Percentiles rank a stretch among this genome's conserved stretches.
Evolutionary conservation across 768 basidiomycete species (phyloP).

Genomic region (Tulasnella sp.): DNA sequence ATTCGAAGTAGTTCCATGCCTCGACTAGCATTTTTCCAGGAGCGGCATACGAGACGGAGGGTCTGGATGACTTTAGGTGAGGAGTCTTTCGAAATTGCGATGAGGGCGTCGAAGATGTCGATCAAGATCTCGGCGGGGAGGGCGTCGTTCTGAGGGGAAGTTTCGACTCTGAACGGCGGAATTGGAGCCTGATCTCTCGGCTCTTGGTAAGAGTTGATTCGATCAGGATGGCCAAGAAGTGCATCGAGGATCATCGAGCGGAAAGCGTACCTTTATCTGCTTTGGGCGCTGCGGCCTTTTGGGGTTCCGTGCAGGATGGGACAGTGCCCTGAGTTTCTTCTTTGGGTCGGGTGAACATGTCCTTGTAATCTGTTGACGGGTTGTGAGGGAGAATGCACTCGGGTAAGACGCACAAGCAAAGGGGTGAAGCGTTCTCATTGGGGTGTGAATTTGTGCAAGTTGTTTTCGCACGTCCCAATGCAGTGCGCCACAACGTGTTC

Average conservation of each 20-base stretch:
- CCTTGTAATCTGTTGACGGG: background rate
- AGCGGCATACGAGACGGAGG: background rate
- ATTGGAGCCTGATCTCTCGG: background rate
- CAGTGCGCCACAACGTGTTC: no score
- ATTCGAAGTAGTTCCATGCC: background rate
- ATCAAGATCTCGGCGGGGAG: background rate
- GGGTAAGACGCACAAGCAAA: background rate
- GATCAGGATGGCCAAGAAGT: no score
- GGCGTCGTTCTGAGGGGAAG: background rate
- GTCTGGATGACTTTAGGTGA: background rate
- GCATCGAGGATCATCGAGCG: no score
- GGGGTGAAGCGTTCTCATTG: no score
- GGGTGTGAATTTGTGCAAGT: no score
- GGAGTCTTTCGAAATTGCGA: background rate
- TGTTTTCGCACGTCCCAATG: no score
- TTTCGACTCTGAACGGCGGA: background rate
- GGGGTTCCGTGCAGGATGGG: no score
- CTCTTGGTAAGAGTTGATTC: background rate
- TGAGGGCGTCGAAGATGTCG: background rate
- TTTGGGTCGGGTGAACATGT: background rate
- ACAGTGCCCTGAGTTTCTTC: no score
- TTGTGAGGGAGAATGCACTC: background rate
- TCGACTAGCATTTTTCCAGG: background rate
- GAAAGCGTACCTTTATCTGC: no score
- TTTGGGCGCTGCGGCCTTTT: no score